Evolutionary conservation across 352 stramenopile species (phyloP), one percentile per base, ranked within the genome.

Genomic region (Phytophthora sp.): DNA sequence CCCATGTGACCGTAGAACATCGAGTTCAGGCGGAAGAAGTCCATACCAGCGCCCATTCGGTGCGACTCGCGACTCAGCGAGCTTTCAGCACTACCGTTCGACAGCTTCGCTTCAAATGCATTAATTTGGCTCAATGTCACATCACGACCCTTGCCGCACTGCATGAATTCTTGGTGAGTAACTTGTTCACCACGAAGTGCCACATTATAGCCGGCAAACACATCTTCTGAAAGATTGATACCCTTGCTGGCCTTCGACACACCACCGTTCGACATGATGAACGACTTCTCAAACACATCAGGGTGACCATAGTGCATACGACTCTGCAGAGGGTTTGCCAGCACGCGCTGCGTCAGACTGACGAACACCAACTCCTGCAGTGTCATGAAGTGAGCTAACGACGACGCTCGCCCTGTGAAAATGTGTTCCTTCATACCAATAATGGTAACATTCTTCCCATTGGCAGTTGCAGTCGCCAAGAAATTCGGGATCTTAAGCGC

Each of bases 381-480:
- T 18, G 87, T 92, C 87, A 96, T 96, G 51, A 96, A 96, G 48
- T 85, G 85, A 6, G 88, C 87, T 32, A 95, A 54, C 32, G 84
- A 94, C 23, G 87, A 96, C 34, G 84, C 88, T 38, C 87, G 84
- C 23, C 87, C 84, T 9, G 88, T 96, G 66, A 96, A 96, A 62
- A 96, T 91, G 62, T 96, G 86, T 44, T 96, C 88, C 61, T 93
- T 92, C 82, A 96, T 94, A 48, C 88, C 88, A 30, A 95, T 94
- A 56, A 96, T 92, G 11, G 84, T 80, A 9, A 95, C 79, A 42
- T 91, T 51, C n/a, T 82, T 62, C 20, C 81, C 77, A 6, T 91
- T 76, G 34, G 78, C 66, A 0, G 82, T 94, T 3, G 63, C 86
- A 17, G 86, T 96, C 0, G 86, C 85, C 28, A 96, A 39, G 37